Evolutionary conservation across 2,329 filamentous ascomycete genomes (phyloP).

Genomic region (Proliferodiscus dingleyae): DNA sequence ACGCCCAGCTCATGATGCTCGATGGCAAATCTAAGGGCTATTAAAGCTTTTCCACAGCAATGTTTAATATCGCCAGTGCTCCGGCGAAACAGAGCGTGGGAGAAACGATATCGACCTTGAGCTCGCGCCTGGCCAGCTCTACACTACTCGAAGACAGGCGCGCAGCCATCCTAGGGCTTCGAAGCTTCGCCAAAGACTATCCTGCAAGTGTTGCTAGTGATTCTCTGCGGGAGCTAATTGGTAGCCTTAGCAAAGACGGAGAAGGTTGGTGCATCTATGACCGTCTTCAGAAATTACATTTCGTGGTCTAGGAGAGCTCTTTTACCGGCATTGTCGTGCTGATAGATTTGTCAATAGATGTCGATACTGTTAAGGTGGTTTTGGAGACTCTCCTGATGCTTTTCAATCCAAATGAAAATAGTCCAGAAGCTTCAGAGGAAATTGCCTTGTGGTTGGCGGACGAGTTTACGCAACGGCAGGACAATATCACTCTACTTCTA

Average conservation of each 20-base stretch:
- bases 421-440: slow-evolving; percentile 91
- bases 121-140: slow-evolving; percentile 79
- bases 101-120: slow-evolving; percentile 88
- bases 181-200: slow-evolving; percentile 95
- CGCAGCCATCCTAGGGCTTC: slow-evolving; percentile 83
- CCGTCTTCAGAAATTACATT: neutral
- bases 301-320: no score
- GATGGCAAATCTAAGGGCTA: slow-evolving; percentile 14
- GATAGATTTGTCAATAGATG: slow-evolving; percentile 47
- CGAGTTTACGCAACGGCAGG: slow-evolving; percentile 95
- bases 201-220: slow-evolving; percentile 94
- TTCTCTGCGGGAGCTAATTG: slow-evolving; percentile 82
- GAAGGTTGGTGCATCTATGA: slow-evolving; percentile 40
- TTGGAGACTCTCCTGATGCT: slow-evolving; percentile 94
- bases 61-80: slow-evolving; percentile 64
- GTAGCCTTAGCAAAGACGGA: slow-evolving; percentile 76
- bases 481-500: slow-evolving; percentile 88
- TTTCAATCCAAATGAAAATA: slow-evolving; percentile 67
- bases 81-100: slow-evolving; percentile 94
- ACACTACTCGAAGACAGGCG: slow-evolving; percentile 92
- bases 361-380: slow-evolving; percentile 92
- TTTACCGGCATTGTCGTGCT: neutral
- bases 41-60: slow-evolving; percentile 31
- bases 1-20: slow-evolving; percentile 9
- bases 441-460: slow-evolving; percentile 94